Evolutionary conservation across 2,329 filamentous ascomycete genomes (phyloP).

Genomic region (Pseudomassariella vexata): DNA sequence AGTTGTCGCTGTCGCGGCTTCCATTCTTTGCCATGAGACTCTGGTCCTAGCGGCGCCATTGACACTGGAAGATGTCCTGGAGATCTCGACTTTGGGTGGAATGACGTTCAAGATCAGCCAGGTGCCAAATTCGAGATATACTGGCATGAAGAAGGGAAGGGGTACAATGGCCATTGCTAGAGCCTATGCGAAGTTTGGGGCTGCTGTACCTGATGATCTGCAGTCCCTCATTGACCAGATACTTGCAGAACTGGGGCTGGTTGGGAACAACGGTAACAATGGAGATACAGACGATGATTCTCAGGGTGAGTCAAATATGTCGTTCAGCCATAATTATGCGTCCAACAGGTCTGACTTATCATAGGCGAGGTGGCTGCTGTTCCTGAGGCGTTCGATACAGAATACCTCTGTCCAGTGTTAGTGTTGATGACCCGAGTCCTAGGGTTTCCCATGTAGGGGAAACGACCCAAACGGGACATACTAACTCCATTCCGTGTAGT

Average conservation of each 20-base stretch:
- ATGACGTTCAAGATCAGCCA: conserved; percentile 9
- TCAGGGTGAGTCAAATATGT: not conserved
- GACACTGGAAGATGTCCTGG: conserved; percentile 3
- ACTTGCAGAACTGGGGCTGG: conserved; percentile 4
- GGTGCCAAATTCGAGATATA: conserved; percentile 4
- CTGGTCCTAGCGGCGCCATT: conserved; percentile 1
- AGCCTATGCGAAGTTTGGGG: conserved; percentile 7
- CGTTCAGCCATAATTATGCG: not conserved
- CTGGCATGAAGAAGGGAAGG: conserved; percentile 3
- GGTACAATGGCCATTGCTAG: conserved; percentile 5
- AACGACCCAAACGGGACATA: too few relatives aligned
- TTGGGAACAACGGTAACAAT: not conserved
- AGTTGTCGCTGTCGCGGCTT: conserved; percentile 3
- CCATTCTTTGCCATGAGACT: conserved; percentile 2
- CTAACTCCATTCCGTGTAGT: too few relatives aligned
- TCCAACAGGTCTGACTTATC: not conserved
- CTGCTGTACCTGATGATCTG: conserved; percentile 5
- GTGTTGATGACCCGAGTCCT: too few relatives aligned
- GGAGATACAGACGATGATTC: not conserved
- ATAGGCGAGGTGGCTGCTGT: conserved; percentile 22
- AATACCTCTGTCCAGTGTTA: conserved; percentile 27
- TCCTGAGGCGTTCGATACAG: conserved; percentile 24
- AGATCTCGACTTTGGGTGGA: conserved; percentile 6
- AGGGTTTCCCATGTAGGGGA: too few relatives aligned
- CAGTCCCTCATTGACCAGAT: conserved; percentile 3